Base-by-base conservation (phyloP, 441 rosid species). In the Pelargonium cotyledonis region DNA sequence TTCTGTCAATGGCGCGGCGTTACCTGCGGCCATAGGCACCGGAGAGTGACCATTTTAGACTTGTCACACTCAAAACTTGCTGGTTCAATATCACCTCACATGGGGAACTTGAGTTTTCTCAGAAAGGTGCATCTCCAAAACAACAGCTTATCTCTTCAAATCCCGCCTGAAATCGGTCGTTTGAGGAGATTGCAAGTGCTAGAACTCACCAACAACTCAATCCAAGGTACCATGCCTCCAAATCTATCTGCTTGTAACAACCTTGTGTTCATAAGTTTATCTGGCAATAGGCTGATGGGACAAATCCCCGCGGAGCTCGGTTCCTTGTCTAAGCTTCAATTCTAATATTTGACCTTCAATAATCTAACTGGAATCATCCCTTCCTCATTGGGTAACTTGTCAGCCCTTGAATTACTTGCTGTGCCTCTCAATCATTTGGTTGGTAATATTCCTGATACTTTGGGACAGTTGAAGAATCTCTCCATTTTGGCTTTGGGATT, bases 1-100 rank as follows among this genome's bases (percentile, higher is more conserved):
- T 65, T 71, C 68, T 71, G 74, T 53, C 8, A n/a, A 5, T 74
- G 77, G 77, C 0, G 23, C 2, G 77, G 77, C 0, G 23, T 69
- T 35, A 12, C 43, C 0, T 74, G 77, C 0, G 29, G 43, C 5
- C 67, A 19, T 0, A 44, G 40, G 41, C 71, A 75, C 55, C 65
- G 2, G 21, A 60, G 78, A n/a, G 71, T 70, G 31, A 70, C 65
- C 0, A 12, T 15, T 18, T 15, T 75, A 41, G 18, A 66, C 15
- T 26, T 75, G 40, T 5, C 0, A 3, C 51, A 46, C 46, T 68
- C 4, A 0, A 2, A 9, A 26, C 74, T 75, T 23, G 15, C 23
- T 0, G 74, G 78, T 0, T 46, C 64, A 29, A 61, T 75, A 16
- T 62, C 78, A 11, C 57, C 73, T 12, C 53, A 65, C 68, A 70